These are phyloP conservation scores for Talaromyces ruber DNA, from an alignment of 495 filamentous ascomycete genomes.

Conservation along the genomic window DNA sequence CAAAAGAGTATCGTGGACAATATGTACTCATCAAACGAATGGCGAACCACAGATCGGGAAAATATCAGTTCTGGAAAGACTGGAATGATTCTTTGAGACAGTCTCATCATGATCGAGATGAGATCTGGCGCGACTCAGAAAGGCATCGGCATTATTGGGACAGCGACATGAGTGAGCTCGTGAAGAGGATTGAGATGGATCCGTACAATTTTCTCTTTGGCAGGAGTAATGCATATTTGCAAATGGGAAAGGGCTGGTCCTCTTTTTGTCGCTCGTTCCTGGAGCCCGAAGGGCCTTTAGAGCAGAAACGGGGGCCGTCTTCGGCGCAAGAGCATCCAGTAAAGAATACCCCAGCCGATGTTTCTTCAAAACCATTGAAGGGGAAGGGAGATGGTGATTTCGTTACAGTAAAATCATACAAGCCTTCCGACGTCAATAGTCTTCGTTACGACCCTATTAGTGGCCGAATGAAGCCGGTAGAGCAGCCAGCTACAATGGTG, in stretches of 20 bases:
- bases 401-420: background rate
- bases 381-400: conserved; percentile 7
- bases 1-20: background rate
- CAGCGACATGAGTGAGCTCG: conserved; percentile 17
- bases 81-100: background rate
- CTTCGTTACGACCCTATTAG: conserved; percentile 31
- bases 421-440: conserved; percentile 1
- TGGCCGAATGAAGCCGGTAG: conserved; percentile 26
- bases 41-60: background rate
- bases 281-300: conserved; percentile 3
- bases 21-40: background rate
- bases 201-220: conserved; percentile 37
- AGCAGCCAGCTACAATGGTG: background rate
- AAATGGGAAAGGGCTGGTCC: conserved; percentile 13
- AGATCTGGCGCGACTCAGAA: conserved; percentile 5
- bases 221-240: conserved; percentile 18
- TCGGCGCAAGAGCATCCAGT: background rate
- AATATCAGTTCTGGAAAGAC: background rate
- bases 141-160: background rate
- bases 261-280: conserved; percentile 21
- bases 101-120: background rate
- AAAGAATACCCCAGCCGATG: conserved; percentile 7
- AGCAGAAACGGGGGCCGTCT: background rate
- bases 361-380: background rate
- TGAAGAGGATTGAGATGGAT: conserved; percentile 28